These are phyloP conservation scores for Podaxis sp. DNA, from an alignment of 768 basidiomycete genomes.

Conservation along the genomic window DNA sequence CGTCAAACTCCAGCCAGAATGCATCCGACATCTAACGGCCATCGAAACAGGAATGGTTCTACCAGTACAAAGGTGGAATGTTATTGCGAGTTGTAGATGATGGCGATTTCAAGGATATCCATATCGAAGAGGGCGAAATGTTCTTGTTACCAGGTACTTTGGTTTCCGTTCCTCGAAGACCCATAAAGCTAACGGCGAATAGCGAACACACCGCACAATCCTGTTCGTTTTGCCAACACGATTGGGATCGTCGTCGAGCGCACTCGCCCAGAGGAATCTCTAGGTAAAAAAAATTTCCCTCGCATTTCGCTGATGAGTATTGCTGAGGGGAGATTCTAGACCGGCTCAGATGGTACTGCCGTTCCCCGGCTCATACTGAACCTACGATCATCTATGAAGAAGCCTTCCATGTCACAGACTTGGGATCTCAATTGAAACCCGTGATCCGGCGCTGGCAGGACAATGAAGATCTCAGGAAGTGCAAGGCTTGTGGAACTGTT, in stretches of 20 bases:
- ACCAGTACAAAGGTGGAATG: slow-evolving; percentile 95
- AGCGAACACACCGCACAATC: slow-evolving; percentile 98
- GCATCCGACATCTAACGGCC: not conserved
- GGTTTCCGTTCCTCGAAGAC: not conserved
- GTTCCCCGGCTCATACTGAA: slow-evolving; percentile 48
- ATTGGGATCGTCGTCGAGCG: slow-evolving; percentile 92
- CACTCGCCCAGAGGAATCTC: slow-evolving; percentile 67
- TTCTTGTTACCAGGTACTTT: slow-evolving; percentile 82
- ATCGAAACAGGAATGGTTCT: slow-evolving; percentile 88
- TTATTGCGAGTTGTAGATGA: slow-evolving; percentile 83
- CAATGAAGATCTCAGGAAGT: slow-evolving; percentile 62
- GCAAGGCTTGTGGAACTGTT: slow-evolving; percentile 61
- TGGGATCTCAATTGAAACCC: slow-evolving; percentile 92
- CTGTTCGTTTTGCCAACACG: slow-evolving; percentile 86
- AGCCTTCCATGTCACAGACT: slow-evolving; percentile 82
- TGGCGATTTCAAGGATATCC: slow-evolving; percentile 77
- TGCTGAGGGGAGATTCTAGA: slow-evolving; percentile 46
- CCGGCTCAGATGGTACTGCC: slow-evolving; percentile 91
- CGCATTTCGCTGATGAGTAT: not conserved
- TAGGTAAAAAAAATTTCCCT: slow-evolving; percentile 45
- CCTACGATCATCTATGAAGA: slow-evolving; percentile 55
- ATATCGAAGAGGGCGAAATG: slow-evolving; percentile 95
- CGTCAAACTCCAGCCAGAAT: not conserved
- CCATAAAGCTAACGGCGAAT: not conserved
- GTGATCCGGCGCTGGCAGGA: slow-evolving; percentile 84